Evolutionary conservation across 148 eudicot genomes (phyloP).

Genomic region (Fallopia convolvulus): DNA sequence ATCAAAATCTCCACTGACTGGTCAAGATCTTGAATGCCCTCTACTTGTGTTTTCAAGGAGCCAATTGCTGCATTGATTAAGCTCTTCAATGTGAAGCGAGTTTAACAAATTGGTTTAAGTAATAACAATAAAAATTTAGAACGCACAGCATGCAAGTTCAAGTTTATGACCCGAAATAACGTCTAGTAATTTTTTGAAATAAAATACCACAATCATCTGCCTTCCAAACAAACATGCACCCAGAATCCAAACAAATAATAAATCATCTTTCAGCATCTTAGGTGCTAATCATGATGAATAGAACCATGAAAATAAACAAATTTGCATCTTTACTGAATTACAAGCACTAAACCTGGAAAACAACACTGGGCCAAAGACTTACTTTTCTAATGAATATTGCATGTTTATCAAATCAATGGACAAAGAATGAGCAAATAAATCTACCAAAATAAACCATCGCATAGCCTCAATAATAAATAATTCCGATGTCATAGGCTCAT

Average conservation of each 20-base stretch:
- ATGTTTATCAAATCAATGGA: background rate
- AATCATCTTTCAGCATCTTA: background rate
- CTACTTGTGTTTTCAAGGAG: constrained; percentile 88
- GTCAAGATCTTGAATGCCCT: constrained; percentile 55
- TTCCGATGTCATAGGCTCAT: background rate
- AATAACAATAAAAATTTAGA: background rate
- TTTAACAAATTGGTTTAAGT: background rate
- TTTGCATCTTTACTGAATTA: background rate
- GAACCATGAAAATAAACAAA: background rate
- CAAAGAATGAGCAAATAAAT: background rate
- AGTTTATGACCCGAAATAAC: background rate
- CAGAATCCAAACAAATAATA: background rate
- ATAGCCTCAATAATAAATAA: background rate
- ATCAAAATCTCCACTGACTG: constrained; percentile 84
- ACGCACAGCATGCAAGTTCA: background rate
- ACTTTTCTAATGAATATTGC: background rate
- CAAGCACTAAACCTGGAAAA: background rate
- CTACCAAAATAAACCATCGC: background rate
- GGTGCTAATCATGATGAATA: background rate
- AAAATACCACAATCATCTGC: background rate
- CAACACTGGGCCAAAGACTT: background rate
- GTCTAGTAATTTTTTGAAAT: background rate
- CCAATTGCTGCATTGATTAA: constrained; percentile 55
- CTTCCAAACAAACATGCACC: constrained; percentile 1
- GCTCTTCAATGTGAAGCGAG: background rate